phyloP scores from a whole-genome alignment of 805 yeast species.

The Candida arabinofermentans region DNA sequence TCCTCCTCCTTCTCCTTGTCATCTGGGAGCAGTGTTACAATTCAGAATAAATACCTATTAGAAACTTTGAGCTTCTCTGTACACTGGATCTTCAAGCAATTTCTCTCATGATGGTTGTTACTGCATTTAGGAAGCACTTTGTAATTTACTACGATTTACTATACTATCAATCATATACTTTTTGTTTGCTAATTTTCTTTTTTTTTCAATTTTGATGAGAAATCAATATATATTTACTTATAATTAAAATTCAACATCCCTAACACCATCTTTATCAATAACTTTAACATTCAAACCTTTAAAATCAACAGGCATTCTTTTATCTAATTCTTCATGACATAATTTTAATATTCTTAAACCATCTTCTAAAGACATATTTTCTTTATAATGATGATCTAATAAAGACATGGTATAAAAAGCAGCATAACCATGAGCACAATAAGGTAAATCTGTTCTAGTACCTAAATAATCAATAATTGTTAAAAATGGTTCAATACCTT shows the following conservation, averaged over 20 bases:
- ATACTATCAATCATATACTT: too few species aligned
- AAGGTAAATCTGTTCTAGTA: constrained; percentile 84
- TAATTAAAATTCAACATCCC: constrained; percentile 19
- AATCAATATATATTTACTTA: background rate
- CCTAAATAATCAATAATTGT: constrained; percentile 95
- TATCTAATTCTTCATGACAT: constrained; percentile 75
- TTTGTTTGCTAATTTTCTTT: background rate
- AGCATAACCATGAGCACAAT: constrained; percentile 98
- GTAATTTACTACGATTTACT: too few species aligned
- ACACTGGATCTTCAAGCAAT: too few species aligned
- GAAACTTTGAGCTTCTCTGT: too few species aligned
- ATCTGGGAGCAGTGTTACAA: too few species aligned
- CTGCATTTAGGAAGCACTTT: too few species aligned
- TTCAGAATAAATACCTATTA: too few species aligned
- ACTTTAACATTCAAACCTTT: constrained; percentile 57
- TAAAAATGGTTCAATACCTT: constrained; percentile 49
- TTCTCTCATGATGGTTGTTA: too few species aligned
- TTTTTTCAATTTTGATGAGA: background rate
- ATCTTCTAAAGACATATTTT: constrained; percentile 69
- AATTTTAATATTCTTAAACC: constrained; percentile 70
- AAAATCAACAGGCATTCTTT: constrained; percentile 90
- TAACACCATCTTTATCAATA: constrained; percentile 33
- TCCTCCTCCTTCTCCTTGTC: too few species aligned
- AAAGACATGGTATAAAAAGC: constrained; percentile 89
- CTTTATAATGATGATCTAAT: constrained; percentile 83